A percentile compares a stretch with the other conserved stretches of the same genome.
Evolutionary conservation across 768 basidiomycete genomes (phyloP).

Genomic region (Russula dissimulans): DNA sequence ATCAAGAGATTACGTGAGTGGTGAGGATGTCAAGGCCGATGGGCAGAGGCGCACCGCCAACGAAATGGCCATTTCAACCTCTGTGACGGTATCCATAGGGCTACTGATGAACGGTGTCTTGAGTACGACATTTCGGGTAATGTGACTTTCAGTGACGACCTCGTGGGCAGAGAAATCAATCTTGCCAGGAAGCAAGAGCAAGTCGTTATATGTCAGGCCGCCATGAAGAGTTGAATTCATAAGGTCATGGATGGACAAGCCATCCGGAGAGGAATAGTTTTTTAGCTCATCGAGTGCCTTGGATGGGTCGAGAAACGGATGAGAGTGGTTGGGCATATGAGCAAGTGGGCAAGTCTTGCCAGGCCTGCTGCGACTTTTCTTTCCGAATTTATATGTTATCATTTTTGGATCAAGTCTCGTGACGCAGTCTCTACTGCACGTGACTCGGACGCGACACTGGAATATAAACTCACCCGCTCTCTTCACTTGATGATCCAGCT

Average conservation of each 20-base stretch:
- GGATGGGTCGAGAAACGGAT: constrained; percentile 25
- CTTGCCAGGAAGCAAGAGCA: constrained; percentile 88
- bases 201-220: constrained; percentile 97
- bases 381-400: background rate
- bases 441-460: background rate
- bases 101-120: constrained; percentile 97
- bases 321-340: background rate
- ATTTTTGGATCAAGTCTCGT: no score
- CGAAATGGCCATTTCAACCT: constrained; percentile 85
- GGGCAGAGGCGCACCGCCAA: constrained; percentile 58
- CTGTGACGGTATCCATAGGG: constrained; percentile 99
- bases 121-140: constrained; percentile 84
- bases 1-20: constrained; percentile 9
- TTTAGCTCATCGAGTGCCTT: constrained; percentile 69
- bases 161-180: constrained; percentile 84
- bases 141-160: constrained; percentile 73
- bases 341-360: background rate
- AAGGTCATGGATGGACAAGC: constrained; percentile 74
- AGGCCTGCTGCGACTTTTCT: background rate
- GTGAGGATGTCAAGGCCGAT: background rate
- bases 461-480: background rate
- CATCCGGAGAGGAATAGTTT: constrained; percentile 65
- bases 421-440: background rate
- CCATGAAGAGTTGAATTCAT: constrained; percentile 83
- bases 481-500: background rate